Evolutionary conservation across 768 basidiomycete species (phyloP), one percentile per base, ranked within the genome.

Genomic region (Trametes gibbosa): DNA sequence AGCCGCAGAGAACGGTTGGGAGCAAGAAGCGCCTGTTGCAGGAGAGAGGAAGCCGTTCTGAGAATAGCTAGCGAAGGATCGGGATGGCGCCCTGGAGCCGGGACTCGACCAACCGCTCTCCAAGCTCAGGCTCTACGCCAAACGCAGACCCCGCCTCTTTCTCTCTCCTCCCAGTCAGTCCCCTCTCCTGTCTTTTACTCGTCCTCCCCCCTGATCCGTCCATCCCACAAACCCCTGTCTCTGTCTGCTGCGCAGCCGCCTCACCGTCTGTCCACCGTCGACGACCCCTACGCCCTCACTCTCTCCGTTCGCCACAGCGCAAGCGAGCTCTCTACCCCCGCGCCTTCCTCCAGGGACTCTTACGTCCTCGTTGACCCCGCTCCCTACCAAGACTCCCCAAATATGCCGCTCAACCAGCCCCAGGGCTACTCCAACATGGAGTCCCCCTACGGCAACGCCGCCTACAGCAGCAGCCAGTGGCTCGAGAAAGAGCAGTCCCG

Each of bases 381-480:
- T 60, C 47, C 49, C 29, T 40, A 56, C 57, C 13, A 35, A 7
- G 46, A 55, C 39, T n/a, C 37, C n/a, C 43, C 48, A 29, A 37
- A 32, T 53, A 60, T 58, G 72, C 52, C 67, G 60, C 49, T 66
- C 64, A 63, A 56, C 49, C 57, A 61, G 24, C 14, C 27, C 48
- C 48, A 60, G n/a, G 63, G 60, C 29, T 77, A 77, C 64, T 66
- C 68, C 57, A 75, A 73, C 56, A 39, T 76, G 43, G 69, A 68
- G 51, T 68, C 72, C 4, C 60, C 63, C 17, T 65, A 66, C 65
- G 24, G 45, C 49, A 63, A 67, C 56, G 21, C 52, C 19, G 57
- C 52, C 3, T 69, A 71, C 35, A 71, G 54, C 63, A 72, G 66
- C 68, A 76, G 69, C 65, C 70, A 70, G 46, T 78, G 77, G 77